Conservation (phyloP, 306 rosid genomes). For the Glycine soja region DNA sequence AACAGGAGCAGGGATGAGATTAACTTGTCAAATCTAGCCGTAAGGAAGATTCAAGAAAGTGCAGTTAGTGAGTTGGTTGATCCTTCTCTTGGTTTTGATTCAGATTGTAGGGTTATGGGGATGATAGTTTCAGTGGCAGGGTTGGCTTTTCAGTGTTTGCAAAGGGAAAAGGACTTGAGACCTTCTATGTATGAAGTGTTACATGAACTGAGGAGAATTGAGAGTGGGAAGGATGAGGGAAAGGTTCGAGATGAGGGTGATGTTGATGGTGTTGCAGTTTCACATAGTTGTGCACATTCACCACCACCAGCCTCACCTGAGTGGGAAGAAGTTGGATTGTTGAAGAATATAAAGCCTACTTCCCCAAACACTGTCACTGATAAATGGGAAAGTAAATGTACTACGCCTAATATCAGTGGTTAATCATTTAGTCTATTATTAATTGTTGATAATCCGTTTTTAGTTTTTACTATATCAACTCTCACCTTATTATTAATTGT, state of each 20-base stretch:
- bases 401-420: conserved; percentile 49
- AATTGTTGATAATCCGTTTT: conserved; percentile 25
- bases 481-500: background rate
- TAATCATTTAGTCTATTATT: conserved; percentile 27
- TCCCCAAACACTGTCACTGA: conserved; percentile 53
- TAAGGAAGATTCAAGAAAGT: conserved; percentile 61
- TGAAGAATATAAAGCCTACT: conserved; percentile 50
- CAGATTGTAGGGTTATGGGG: conserved; percentile 53
- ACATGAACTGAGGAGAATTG: conserved; percentile 62
- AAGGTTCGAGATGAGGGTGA: conserved; percentile 36
- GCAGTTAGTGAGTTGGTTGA: conserved; percentile 65
- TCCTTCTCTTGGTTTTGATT: conserved; percentile 61
- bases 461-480: too few relatives aligned
- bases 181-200: conserved; percentile 80
- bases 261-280: conserved; percentile 30
- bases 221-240: conserved; percentile 46
- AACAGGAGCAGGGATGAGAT: conserved; percentile 64
- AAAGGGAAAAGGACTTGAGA: conserved; percentile 70
- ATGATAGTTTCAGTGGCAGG: conserved; percentile 67
- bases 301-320: conserved; percentile 52
- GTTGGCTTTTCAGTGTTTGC: conserved; percentile 81
- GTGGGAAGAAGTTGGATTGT: conserved; percentile 55
- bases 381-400: conserved; percentile 53
- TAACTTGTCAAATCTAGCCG: conserved; percentile 70
- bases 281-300: conserved; percentile 25